Base-by-base conservation (phyloP, 371 early-diverging fungal species). In the Caulochytrium protostelioides region DNA sequence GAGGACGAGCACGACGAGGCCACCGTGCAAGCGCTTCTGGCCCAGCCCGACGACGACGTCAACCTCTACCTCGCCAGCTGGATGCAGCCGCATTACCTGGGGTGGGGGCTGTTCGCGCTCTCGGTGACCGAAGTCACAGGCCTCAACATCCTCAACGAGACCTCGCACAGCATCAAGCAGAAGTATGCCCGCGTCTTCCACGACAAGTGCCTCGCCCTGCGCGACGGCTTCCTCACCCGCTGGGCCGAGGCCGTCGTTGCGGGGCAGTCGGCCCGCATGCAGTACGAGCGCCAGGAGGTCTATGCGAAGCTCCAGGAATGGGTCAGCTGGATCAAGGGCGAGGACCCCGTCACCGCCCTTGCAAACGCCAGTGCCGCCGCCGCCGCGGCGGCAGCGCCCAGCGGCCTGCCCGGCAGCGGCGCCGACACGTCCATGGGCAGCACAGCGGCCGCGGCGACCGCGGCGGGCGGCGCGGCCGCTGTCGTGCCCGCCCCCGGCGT, bases 81-180 rank as follows among this genome's bases (percentile, higher is more conserved):
- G n/a, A n/a, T n/a, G n/a, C n/a, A n/a, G n/a, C n/a, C n/a, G n/a
- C n/a, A n/a, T n/a, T n/a, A n/a, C 27, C 12, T 19, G 8, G 22
- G 30, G 26, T 49, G 50, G 46, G 50, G 50, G 2, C 39, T 47
- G 18, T 35, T 59, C 9, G 54, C 41, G 24, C 38, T 59, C 12
- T 41, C 46, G 5, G 41, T 44, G 14, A 42, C 45, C 26, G 60
- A 59, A 33, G 43, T 59, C 7, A 45, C 46, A 23, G 57, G 57
- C 3, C 23, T 59, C 28, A 29, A 39, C 18, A 56, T 56, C 50
- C 39, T 36, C 6, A 35, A 33, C 16, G 49, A 50, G 16, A 32
- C 28, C 0, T 39, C 42, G 19, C 30, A 21, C 4, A 29, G 34
- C 9, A 37, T 41, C 26, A 38, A 44, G n/a, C 13, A 30, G n/a